Base-by-base conservation (phyloP, 139 green algal genomes). In the Micractinium sp. region DNA sequence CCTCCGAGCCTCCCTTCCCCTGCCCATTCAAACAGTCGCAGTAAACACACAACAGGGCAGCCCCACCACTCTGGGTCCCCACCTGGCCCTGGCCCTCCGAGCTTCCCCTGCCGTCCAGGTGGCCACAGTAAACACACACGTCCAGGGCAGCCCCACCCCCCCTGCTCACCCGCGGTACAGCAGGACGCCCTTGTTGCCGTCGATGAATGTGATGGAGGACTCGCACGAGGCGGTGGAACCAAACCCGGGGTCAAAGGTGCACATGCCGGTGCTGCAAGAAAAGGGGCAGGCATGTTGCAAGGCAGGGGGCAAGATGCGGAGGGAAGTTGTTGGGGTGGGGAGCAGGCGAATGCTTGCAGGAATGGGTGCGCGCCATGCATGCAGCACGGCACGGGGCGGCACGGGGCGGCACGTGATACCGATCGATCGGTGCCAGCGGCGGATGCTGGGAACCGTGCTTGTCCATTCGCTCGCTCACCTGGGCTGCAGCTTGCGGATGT, bases 171-270 rank as follows among this genome's bases (percentile, higher is more conserved):
- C 95, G 18, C 95, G 88, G 85, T 97, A 97, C 61, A 95, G 80
- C 22, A 97, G 92, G 0, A 95, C 76, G 25, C 95, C 95, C 60
- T 94, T 92, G 31, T 90, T 89, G 53, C 95, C 95, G 86, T 97
- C 95, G 69, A 96, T 97, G 89, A 92, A 97, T 3, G 94, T 96
- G 81, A 97, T 97, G 56, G 86, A 82, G 0, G 91, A 95, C 71
- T 94, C 76, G 89, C 95, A 97, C 4, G 90, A 90, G 12, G 92
- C 95, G 80, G 95, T 97, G 67, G 89, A 94, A 19, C 87, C 94
- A 83, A 96, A 97, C 19, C 95, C 95, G 9, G 95, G 95, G 85
- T 97, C 95, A 87, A 94, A 97, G 23, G 95, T 97, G 91, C 94
- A 97, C 47, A 97, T 90, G 25, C 93, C 93, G 38, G 91, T 94